Conservation (phyloP, 352 stramenopile genomes). For the Phytophthora sojae region DNA sequence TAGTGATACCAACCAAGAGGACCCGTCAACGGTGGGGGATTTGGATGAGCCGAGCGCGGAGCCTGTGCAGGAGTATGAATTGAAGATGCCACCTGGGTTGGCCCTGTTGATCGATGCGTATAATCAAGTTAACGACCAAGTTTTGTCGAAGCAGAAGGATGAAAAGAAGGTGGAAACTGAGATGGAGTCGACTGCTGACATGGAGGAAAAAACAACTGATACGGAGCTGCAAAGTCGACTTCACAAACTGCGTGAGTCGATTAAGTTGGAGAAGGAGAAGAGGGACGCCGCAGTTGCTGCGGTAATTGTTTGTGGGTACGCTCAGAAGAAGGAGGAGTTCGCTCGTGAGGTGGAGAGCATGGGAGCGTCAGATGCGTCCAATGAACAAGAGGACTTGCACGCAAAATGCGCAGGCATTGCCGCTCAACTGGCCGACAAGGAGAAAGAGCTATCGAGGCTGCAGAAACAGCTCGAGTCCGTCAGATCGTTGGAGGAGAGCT, state of each 20-base stretch:
- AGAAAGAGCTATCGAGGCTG: constrained; percentile 21
- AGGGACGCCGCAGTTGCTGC: constrained; percentile 47
- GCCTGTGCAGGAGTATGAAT: neutral
- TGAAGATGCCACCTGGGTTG: constrained; percentile 7
- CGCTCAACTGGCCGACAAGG: constrained; percentile 24
- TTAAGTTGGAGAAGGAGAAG: constrained; percentile 33
- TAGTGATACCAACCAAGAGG: constrained; percentile 20
- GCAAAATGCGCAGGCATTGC: constrained; percentile 30
- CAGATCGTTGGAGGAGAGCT: constrained; percentile 14
- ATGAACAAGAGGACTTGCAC: constrained; percentile 17
- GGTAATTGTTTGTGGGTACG: constrained; percentile 19
- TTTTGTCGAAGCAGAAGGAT: constrained; percentile 40
- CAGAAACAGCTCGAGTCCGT: constrained; percentile 26
- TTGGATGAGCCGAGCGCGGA: neutral
- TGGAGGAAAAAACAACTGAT: constrained; percentile 25
- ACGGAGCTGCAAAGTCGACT: constrained; percentile 34
- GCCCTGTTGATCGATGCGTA: constrained; percentile 24
- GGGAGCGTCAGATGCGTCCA: neutral
- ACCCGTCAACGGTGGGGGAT: neutral
- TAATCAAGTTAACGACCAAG: constrained; percentile 38
- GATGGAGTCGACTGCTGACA: constrained; percentile 24
- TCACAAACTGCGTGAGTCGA: constrained; percentile 32
- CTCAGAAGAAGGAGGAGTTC: constrained; percentile 7
- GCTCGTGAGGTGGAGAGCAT: constrained; percentile 9
- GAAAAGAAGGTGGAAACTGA: constrained; percentile 25